Percentiles rank a stretch among this genome's conserved stretches.
Conservation (phyloP, 495 filamentous ascomycete genomes). For the Aspergillus nanangensis region DNA sequence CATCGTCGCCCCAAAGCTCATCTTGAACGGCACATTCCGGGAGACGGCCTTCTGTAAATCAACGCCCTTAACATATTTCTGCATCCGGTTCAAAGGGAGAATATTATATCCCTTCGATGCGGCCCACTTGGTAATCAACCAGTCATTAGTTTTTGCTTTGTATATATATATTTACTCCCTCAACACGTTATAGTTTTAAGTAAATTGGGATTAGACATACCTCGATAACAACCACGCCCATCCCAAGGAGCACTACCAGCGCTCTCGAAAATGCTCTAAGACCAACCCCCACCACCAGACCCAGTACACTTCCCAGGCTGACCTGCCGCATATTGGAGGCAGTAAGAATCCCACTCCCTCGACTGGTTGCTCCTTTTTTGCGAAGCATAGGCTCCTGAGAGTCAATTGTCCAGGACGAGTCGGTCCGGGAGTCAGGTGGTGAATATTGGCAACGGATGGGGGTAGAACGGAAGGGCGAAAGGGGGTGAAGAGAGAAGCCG, state of each 20-base stretch:
- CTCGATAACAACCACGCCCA: slow-evolving; percentile 66
- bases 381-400: slow-evolving; percentile 14
- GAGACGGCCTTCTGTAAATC: slow-evolving; percentile 57
- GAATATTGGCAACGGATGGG: slow-evolving; percentile 39
- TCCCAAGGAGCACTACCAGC: slow-evolving; percentile 66
- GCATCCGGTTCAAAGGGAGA: slow-evolving; percentile 55
- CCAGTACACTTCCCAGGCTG: slow-evolving; percentile 64
- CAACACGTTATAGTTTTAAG: no score
- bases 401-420: slow-evolving; percentile 25
- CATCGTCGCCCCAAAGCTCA: slow-evolving; percentile 74
- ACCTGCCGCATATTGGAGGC: slow-evolving; percentile 59
- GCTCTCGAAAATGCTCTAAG: slow-evolving; percentile 72
- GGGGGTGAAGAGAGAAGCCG: slow-evolving; percentile 29
- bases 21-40: slow-evolving; percentile 69
- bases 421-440: slow-evolving; percentile 20
- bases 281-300: slow-evolving; percentile 64
- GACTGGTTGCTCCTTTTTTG: slow-evolving; percentile 25
- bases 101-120: slow-evolving; percentile 71
- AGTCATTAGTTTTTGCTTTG: no score
- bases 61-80: slow-evolving; percentile 53
- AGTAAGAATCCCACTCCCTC: slow-evolving; percentile 24
- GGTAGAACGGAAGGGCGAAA: slow-evolving; percentile 33
- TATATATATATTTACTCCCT: no score
- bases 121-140: slow-evolving; percentile 48
- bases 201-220: slow-evolving; percentile 37